Evolutionary conservation across 1,284 basidiomycete genomes (phyloP), one percentile per base, ranked within the genome.

Genomic region (Sutorius eximius): DNA sequence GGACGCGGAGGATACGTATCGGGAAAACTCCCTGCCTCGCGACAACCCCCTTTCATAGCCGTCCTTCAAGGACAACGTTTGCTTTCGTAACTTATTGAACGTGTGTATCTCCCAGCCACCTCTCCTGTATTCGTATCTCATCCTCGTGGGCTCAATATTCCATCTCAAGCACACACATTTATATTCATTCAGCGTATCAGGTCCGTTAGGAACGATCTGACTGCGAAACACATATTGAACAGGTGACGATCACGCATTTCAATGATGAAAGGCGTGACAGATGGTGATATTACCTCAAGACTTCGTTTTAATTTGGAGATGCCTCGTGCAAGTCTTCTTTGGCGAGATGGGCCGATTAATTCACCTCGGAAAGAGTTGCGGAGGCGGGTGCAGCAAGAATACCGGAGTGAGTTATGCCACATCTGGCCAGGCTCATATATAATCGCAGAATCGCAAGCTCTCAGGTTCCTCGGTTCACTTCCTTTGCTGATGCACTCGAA

Each of bases 11-110:
- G 85, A 44, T 79, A 75, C 59, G 75, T 78, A 24, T 64, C 71
- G 3, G 81, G 78, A 18, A 78, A 82, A 61, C 59, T 74, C 10
- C 73, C 77, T 29, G 62, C 70, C 47, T 67, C 69, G 42, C 77
- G 75, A 33, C 73, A 73, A 42, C 87, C 87, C 37, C 88, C 88
- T 1, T 90, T 86, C 71, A 78, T 88, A 61, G 83, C 77, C 41
- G 75, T 89, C 52, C 72, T 89, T 43, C 66, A 75, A 56, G 66
- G 62, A 56, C 60, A 70, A 51, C 72, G 64, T 59, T 52, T 56
- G 27, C 51, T 61, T 52, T 53, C 55, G 56, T 73, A 70, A 73
- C 56, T 70, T 61, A 60, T 71, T 16, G 15, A 57, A 58, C 57
- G 56, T 72, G 53, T 63, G 69, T 69, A 69, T 70, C 38, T 58